Evolutionary conservation across 257 asterid genomes (phyloP).

Genomic region (Penstemon eatonii): DNA sequence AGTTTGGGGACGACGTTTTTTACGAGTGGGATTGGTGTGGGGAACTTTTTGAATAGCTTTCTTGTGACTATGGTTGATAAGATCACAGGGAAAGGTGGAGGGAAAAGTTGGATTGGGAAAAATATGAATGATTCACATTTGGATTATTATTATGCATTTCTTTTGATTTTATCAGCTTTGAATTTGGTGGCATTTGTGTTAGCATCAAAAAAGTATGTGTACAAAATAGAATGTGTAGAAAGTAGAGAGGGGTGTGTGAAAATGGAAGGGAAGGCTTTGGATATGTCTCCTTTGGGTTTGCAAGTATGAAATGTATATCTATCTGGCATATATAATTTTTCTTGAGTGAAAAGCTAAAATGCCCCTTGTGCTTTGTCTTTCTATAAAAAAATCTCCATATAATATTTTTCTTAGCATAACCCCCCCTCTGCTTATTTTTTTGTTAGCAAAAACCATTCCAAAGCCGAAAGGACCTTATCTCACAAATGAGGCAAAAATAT

Average conservation of each 20-base stretch:
- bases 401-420: too few relatives aligned
- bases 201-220: conserved; percentile 65
- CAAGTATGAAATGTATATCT: conserved; percentile 31
- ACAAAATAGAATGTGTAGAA: conserved; percentile 57
- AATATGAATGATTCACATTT: conserved; percentile 75
- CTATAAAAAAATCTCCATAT: too few relatives aligned
- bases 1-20: conserved; percentile 83
- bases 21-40: conserved; percentile 83
- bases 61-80: conserved; percentile 72
- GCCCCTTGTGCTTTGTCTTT: too few relatives aligned
- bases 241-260: conserved; percentile 38
- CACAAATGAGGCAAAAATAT: too few relatives aligned
- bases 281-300: conserved; percentile 32
- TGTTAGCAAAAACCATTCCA: too few relatives aligned
- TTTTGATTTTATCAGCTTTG: conserved; percentile 45
- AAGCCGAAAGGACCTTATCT: too few relatives aligned
- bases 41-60: conserved; percentile 81
- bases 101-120: conserved; percentile 85
- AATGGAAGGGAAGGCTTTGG: conserved; percentile 45
- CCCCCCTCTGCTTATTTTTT: too few relatives aligned
- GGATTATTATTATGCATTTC: conserved; percentile 73
- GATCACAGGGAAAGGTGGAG: conserved; percentile 52
- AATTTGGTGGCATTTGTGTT: conserved; percentile 52
- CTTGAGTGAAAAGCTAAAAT: too few relatives aligned
- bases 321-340: background rate